Percentiles rank a stretch among this genome's conserved stretches.
These are phyloP conservation scores for Suillus decipiens DNA, from an alignment of 768 basidiomycete genomes.

Conservation along the genomic window DNA sequence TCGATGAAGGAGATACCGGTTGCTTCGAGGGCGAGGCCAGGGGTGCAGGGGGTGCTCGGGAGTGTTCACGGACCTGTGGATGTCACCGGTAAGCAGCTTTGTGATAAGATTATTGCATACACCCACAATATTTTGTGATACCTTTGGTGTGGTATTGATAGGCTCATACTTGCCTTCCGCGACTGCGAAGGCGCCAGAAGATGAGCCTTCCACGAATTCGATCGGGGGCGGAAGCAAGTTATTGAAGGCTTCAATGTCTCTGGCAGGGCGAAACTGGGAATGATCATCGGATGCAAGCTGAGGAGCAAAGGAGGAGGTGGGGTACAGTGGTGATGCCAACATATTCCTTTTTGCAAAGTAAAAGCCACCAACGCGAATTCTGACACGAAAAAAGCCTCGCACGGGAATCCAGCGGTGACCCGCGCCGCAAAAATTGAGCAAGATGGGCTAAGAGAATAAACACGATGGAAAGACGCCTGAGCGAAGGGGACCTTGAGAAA, in stretches of 20 bases:
- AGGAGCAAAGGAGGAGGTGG: conserved; percentile 51
- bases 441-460: conserved; percentile 16
- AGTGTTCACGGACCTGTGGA: conserved; percentile 20
- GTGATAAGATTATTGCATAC: conserved; percentile 1
- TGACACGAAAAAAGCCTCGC: conserved; percentile 12
- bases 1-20: conserved; percentile 24
- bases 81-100: conserved; percentile 7
- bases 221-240: conserved; percentile 77
- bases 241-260: conserved; percentile 75
- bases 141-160: conserved; percentile 69
- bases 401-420: conserved; percentile 10
- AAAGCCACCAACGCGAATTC: conserved; percentile 9
- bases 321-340: conserved; percentile 68
- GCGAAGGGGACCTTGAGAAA: conserved; percentile 6
- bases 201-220: conserved; percentile 85
- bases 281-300: conserved; percentile 52
- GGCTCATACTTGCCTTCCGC: conserved; percentile 80
- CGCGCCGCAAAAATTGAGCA: conserved; percentile 13
- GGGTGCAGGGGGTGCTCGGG: conserved; percentile 28
- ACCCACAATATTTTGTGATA: conserved; percentile 50
- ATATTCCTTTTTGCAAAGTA: conserved; percentile 40
- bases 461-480: conserved; percentile 19
- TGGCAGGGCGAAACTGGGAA: conserved; percentile 62
- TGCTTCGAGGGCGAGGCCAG: conserved; percentile 31
- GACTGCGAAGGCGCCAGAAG: conserved; percentile 69